Base-by-base conservation (phyloP, 2,329 filamentous ascomycete genomes). In the Aureobasidium sp. region DNA sequence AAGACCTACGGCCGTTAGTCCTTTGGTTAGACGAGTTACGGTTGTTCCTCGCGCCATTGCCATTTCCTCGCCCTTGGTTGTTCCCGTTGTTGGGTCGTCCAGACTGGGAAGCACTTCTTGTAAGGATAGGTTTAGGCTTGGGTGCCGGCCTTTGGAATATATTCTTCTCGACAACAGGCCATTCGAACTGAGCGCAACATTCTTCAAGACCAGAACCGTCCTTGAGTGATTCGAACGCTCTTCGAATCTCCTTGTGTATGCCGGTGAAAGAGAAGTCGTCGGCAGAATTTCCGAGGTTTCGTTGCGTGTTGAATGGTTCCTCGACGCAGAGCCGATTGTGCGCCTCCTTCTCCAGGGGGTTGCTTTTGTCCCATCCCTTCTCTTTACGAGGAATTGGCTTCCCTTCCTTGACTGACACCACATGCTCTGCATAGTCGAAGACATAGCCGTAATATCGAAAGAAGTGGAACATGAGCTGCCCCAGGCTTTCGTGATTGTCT, bases 371-470 rank as follows among this genome's bases (percentile, higher is more conserved):
- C 94, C 94, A 97, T 27, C 86, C 86, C 77, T 97, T 97, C 61
- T 90, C 90, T 64, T 84, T 81, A 72, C 96, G 93, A 9, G 86
- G 85, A 60, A 95, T 76, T 60, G 92, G 75, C 67, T 83, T 87
- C 11, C 93, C 94, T 67, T 88, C 82, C 23, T 92, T 85, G 53
- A 99, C 87, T 0, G 94, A 97, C 40, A 97, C 79, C 10, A 90
- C 91, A 64, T 84, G 79, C 63, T 87, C 89, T 66, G 92, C 88
- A 69, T 94, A 97, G 70, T 97, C 87, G 63, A 97, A 85, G 72
- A 96, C 92, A 73, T 96, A 87, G 1, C 89, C 93, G 69, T 96
- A 99, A 68, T 93, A 91, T 46, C 90, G 86, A 74, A 97, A 99
- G 74, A 99, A 99, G 43, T 92, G 84, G 68, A 97, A 99, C 1